Evolutionary conservation across 108 stramenopile genomes (phyloP).

Genomic region (Fistulifera pelliculosa): DNA sequence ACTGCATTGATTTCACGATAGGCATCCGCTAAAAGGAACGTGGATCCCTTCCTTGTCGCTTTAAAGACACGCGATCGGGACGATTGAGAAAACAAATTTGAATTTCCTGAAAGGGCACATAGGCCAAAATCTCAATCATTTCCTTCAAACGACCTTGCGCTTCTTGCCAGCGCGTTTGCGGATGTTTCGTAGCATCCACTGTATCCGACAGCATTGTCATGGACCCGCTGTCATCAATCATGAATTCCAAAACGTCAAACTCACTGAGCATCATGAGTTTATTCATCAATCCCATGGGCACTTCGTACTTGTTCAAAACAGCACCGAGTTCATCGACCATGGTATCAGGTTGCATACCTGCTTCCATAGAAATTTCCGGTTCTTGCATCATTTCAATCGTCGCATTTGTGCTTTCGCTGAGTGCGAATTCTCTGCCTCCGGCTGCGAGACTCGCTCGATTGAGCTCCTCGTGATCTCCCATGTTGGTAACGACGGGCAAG

Average conservation of each 20-base stretch:
- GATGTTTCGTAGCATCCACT: constrained; percentile 5
- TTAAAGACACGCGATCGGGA: constrained; percentile 17
- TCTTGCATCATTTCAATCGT: constrained; percentile 53
- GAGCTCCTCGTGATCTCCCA: constrained; percentile 31
- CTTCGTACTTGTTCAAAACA: constrained; percentile 38
- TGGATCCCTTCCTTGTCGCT: constrained; percentile 23
- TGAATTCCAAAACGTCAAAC: constrained; percentile 35
- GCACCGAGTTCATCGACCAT: constrained; percentile 33
- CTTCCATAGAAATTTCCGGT: constrained; percentile 33
- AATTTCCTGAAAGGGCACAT: constrained; percentile 35
- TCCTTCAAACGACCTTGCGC: constrained; percentile 33
- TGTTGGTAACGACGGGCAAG: constrained; percentile 30
- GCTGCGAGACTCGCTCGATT: constrained; percentile 10
- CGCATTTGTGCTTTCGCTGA: constrained; percentile 29
- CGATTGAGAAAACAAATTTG: constrained; percentile 39
- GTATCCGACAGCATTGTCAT: constrained; percentile 31
- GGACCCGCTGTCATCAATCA: constrained; percentile 40
- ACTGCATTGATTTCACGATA: constrained; percentile 22
- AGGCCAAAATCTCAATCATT: constrained; percentile 45
- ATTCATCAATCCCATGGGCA: constrained; percentile 38
- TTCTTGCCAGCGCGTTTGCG: constrained; percentile 32
- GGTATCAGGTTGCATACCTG: constrained; percentile 14
- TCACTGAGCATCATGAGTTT: constrained; percentile 42
- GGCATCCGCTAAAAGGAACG: constrained; percentile 19
- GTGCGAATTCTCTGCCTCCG: constrained; percentile 21